Percentiles rank a stretch among this genome's conserved stretches.
These are phyloP conservation scores for Citrullus mucosospermus DNA, from an alignment of 306 rosid genomes.

Conservation along the genomic window DNA sequence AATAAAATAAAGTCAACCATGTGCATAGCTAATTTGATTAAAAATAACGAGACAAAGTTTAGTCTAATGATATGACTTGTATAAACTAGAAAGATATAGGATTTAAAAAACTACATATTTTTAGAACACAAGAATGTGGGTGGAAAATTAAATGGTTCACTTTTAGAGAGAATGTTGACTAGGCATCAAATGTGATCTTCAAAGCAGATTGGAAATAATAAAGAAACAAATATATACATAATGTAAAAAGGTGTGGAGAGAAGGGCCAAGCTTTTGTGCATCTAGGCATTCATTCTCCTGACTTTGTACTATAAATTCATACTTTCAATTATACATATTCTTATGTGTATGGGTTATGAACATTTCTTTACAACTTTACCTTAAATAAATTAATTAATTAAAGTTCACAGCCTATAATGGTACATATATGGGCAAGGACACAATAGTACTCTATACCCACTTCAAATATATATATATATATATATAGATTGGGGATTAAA, in stretches of 20 bases:
- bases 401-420: not conserved
- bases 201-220: not conserved
- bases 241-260: not conserved
- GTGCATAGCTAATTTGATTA: not conserved
- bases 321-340: not conserved
- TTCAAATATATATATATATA: too few species aligned
- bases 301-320: not conserved
- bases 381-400: not conserved
- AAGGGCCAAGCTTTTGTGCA: not conserved
- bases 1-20: not conserved
- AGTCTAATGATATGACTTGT: not conserved
- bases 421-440: not conserved
- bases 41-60: not conserved
- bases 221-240: not conserved
- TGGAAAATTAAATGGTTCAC: not conserved
- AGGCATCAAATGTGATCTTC: not conserved
- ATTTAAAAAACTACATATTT: not conserved
- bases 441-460: not conserved
- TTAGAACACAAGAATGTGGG: not conserved
- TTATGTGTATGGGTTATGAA: too few species aligned
- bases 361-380: not conserved
- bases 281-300: not conserved
- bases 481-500: too few species aligned
- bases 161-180: constrained; percentile 3
- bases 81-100: not conserved